These are phyloP conservation scores for Udeniomyces megalosporus DNA, from an alignment of 768 basidiomycete genomes.

Conservation along the genomic window DNA sequence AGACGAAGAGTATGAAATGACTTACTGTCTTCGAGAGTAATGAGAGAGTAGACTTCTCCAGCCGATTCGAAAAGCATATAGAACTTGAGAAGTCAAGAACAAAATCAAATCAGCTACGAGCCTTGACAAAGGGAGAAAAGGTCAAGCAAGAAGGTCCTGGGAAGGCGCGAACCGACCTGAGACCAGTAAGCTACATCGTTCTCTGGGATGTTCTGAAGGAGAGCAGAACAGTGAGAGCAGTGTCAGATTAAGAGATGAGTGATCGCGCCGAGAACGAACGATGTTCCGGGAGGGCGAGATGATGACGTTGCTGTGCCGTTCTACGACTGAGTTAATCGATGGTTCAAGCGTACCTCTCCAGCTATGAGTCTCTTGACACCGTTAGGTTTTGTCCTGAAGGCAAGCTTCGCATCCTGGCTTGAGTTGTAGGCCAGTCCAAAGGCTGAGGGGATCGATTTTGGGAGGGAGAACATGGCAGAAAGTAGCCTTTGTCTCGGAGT, in stretches of 20 bases:
- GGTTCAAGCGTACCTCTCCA: conserved; percentile 38
- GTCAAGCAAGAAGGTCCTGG: background rate
- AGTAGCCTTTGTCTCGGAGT: no score
- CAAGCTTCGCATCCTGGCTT: conserved; percentile 75
- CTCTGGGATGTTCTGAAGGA: background rate
- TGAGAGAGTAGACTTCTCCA: conserved; percentile 77
- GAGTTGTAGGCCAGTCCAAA: background rate
- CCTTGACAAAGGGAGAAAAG: background rate
- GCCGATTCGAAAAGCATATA: conserved; percentile 72
- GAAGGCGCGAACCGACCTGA: conserved; percentile 39
- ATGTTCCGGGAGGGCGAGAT: no score
- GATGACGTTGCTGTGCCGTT: no score
- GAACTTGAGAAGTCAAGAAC: conserved; percentile 38
- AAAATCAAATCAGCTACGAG: no score
- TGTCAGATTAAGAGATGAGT: background rate
- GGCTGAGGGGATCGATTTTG: background rate
- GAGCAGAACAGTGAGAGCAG: background rate
- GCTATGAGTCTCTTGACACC: conserved; percentile 63
- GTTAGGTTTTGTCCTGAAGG: conserved; percentile 64
- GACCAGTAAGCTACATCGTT: conserved; percentile 66
- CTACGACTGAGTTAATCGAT: background rate
- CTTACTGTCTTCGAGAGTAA: conserved; percentile 70
- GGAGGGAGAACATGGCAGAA: background rate
- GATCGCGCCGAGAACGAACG: no score
- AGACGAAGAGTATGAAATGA: conserved; percentile 15